Evolutionary conservation across 1,139 yeast species (phyloP), one percentile per base, ranked within the genome.

Genomic region (Candida neerlandica): DNA sequence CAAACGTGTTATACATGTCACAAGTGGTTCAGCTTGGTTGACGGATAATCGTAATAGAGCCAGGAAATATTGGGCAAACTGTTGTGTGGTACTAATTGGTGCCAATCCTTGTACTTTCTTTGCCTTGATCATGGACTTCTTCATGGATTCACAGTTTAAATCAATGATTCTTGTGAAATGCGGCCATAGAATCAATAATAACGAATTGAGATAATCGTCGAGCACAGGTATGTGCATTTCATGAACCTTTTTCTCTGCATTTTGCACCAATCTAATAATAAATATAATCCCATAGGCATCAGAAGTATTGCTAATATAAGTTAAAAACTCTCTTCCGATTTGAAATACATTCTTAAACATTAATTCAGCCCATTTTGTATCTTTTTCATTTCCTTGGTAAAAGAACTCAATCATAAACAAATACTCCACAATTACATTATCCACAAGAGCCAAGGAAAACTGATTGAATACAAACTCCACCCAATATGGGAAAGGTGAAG

Each of bases 261-360:
- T 73, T 55, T 89, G 95, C 1, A 85, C 75, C 35, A 89, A 67
- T 46, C 97, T 73, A 37, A 94, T 89, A 60, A 89, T 81, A n/a
- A 91, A 77, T 43, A 94, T 68, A 2, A 89, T 71, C 0, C 96
- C 97, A 64, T 84, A 88, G 0, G 85, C 82, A 65, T 94, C 99
- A 0, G 87, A 63, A 1, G 75, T 74, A 26, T 56, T 58, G 15
- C 45, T 44, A 3, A 49, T 39, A 41, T 35, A 29, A 11, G 39
- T 9, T 2, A 72, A 71, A 55, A 73, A 75, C 27, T 73, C 76
- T 23, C 73, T 45, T 61, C 82, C 60, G 65, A 73, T 40, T 73
- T 70, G 55, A 80, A 69, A 61, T 59, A 78, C 67, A 65, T 78
- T 46, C 80, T 81, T 67, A 75, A 86, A 60, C 75, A 78, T 59